Base-by-base conservation (phyloP, 1,139 yeast genomes). In the Diutina mesorugosa region DNA sequence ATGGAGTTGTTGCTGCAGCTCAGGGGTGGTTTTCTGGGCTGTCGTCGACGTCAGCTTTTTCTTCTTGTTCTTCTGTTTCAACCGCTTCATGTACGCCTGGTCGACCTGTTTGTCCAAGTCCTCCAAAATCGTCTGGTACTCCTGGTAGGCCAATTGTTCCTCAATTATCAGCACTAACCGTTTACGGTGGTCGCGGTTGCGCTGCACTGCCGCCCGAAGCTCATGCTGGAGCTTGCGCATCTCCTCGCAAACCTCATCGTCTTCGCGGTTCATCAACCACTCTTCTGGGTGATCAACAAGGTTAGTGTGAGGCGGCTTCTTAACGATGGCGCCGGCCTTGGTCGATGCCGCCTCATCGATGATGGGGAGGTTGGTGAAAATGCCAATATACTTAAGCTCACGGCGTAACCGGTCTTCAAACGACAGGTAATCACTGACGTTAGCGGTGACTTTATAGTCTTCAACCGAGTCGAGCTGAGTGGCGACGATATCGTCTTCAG, bases 71-170 rank as follows among this genome's bases (percentile, higher is more conserved):
- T 90, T 87, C n/a, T 85, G 90, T 63, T 91, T 83, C 59, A 88
- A 79, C 59, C 97, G 77, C 69, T 91, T 88, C 63, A 87, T 74
- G 66, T 90, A 93, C 12, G 96, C 93, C 69, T 90, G 98, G 67
- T 95, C 99, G 32, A 93, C 93, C 69, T 95, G 99, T 67, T 91
- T 93, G 68, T 95, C 97, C 62, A 95, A 76, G 66, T 93, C 98
- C 58, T 93, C 98, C 60, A 91, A 71, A 57, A 95, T 90, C 14
- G 95, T 87, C 58, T 85, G 76, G 67, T 90, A 95, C 67, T 95
- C 99, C 67, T 93, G 97, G 81, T 93, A 93, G 30, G 98, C 97
- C 64, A 95, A 77, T 64, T 89, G 96, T 60, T 88, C 95, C 64
- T 90, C 93, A n/a, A 91, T 79, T 0, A 86, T 64, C 0, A 96